phyloP scores from a whole-genome alignment of 2,329 filamentous ascomycete species.

The Coleophoma cylindrospora region DNA sequence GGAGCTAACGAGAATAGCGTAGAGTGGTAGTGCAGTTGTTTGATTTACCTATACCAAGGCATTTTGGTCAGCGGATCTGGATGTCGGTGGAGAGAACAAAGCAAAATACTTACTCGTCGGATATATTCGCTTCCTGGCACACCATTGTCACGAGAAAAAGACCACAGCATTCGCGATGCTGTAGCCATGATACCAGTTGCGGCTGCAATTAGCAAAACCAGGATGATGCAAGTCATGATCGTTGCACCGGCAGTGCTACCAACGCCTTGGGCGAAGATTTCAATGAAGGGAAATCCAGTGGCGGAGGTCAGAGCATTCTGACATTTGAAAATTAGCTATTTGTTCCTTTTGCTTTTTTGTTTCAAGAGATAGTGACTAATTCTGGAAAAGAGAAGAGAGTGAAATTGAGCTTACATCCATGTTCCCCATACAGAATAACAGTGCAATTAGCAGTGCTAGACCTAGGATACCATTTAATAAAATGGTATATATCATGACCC shows the following conservation, averaged over 20 bases:
- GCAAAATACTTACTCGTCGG: no score
- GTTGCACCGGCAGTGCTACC: constrained; percentile 32
- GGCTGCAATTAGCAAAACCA: constrained; percentile 29
- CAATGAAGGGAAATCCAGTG: constrained; percentile 50
- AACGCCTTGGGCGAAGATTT: constrained; percentile 43
- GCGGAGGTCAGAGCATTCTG: constrained; percentile 48
- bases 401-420: no score
- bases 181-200: constrained; percentile 32
- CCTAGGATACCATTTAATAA: constrained; percentile 46
- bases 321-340: no score
- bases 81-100: no score
- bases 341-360: no score
- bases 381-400: no score
- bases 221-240: constrained; percentile 13
- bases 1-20: constrained; percentile 19
- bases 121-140: no score
- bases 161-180: constrained; percentile 34
- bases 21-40: constrained; percentile 13
- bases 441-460: constrained; percentile 48
- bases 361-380: no score
- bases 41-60: constrained; percentile 14
- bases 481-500: constrained; percentile 42
- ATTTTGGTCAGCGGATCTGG: not conserved
- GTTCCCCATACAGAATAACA: constrained; percentile 38
- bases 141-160: constrained; percentile 36